Evolutionary conservation across 768 basidiomycete species (phyloP), one percentile per base, ranked within the genome.

Genomic region (Boletus rufocinnamomeus): DNA sequence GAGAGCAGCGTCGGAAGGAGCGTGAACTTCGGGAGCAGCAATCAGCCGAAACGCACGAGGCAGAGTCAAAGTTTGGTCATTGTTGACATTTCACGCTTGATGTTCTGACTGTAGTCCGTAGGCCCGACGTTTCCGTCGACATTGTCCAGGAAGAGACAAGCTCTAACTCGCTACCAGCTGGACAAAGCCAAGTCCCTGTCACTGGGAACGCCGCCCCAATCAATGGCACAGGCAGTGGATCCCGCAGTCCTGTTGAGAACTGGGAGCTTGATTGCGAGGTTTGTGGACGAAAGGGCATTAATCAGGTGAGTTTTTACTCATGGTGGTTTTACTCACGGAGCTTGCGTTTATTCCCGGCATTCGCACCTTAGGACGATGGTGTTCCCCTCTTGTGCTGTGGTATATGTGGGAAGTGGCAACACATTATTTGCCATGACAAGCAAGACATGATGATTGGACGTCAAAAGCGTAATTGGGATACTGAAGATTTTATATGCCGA

Each of bases 221-320:
- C 21, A 72, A 72, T 56, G 71, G 72, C 34, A 61, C 62, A n/a
- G 65, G 71, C 13, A 80, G 75, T 59, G 82, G 82, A 19, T 78
- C 82, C 13, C 81, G 81, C 43, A 82, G 82, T 6, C 82, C 85
- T 34, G 72, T 75, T 21, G 89, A 86, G 51, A 83, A 87, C 57
- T 95, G 94, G 94, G 86, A 91, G 56, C 75, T 97, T 25, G 87
- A 91, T 66, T 97, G 94, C 68, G 94, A 96, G 69, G 80, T 96
- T 38, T 97, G 94, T 70, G 79, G 79, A 54, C 82, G 82, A 59
- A 79, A 77, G 27, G 92, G 92, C 10, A 73, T 85, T 56, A 95
- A 95, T 65, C 70, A 87, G 63, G 93, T 93, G 62, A 59, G 85
- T 76, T 51, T n/a, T 23, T 53, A 13, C 44, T 38, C 32, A 2